phyloP scores from a whole-genome alignment of 2,329 filamentous ascomycete genomes.

The Arthrobotrys conoides region DNA sequence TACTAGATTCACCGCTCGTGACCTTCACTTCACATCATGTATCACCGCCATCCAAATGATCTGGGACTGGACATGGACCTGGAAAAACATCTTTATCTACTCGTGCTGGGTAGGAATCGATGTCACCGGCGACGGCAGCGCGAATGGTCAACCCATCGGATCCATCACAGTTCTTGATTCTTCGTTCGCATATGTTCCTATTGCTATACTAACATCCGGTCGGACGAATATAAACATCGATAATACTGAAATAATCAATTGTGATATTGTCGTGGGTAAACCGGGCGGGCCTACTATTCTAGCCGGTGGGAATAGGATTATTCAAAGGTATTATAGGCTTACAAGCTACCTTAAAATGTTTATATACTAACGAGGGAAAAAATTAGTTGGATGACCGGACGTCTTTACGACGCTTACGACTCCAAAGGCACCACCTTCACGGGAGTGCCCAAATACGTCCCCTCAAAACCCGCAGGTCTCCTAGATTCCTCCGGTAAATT shows the following conservation, averaged over 20 bases:
- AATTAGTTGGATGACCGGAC: slow-evolving; percentile 78
- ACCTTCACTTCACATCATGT: slow-evolving; percentile 71
- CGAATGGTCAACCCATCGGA: slow-evolving; percentile 72
- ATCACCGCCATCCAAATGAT: slow-evolving; percentile 73
- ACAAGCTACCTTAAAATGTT: neutral
- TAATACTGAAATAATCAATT: slow-evolving; percentile 71
- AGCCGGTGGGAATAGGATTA: slow-evolving; percentile 75
- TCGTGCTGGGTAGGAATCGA: slow-evolving; percentile 72
- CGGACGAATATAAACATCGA: slow-evolving; percentile 74
- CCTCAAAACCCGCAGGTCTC: slow-evolving; percentile 64
- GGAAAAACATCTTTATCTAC: slow-evolving; percentile 70
- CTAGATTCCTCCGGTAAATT: neutral
- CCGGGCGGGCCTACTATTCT: slow-evolving; percentile 75
- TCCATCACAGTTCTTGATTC: slow-evolving; percentile 87
- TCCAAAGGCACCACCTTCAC: slow-evolving; percentile 76
- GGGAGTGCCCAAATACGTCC: slow-evolving; percentile 74
- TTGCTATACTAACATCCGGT: slow-evolving; percentile 80
- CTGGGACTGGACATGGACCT: slow-evolving; percentile 76
- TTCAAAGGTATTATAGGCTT: slow-evolving; percentile 68
- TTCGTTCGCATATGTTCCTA: slow-evolving; percentile 79
- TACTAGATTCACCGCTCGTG: slow-evolving; percentile 71
- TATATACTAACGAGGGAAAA: neutral
- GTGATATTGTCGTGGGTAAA: slow-evolving; percentile 70
- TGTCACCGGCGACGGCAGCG: slow-evolving; percentile 69
- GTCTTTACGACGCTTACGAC: slow-evolving; percentile 78